Percentiles rank a stretch among this genome's conserved stretches.
Evolutionary conservation across 2,329 filamentous ascomycete species (phyloP).

Genomic region (Aspergillus quadricinctus): DNA sequence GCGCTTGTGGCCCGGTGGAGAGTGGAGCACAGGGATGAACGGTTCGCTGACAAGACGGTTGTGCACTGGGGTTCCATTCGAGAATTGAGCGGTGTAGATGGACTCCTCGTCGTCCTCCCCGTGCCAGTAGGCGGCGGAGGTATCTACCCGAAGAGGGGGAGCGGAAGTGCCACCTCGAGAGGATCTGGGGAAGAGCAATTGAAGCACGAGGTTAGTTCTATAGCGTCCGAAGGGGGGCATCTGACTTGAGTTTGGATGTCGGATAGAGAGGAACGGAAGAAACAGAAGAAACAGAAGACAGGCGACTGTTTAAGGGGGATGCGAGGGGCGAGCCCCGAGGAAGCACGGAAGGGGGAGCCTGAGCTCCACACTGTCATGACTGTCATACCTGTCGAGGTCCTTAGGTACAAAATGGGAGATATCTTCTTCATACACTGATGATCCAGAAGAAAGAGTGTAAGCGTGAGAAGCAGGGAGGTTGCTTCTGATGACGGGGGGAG

Average conservation of each 20-base stretch:
- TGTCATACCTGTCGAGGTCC: constrained; percentile 39
- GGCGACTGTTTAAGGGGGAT: constrained; percentile 1
- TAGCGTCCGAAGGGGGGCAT: constrained; percentile 10
- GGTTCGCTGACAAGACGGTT: constrained; percentile 42
- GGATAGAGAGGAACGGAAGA: constrained; percentile 2
- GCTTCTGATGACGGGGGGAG: not conserved
- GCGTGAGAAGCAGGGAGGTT: constrained; percentile 12
- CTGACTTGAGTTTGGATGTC: constrained; percentile 1
- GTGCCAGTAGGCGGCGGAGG: constrained; percentile 21
- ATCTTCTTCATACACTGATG: constrained; percentile 24
- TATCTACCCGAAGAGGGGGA: constrained; percentile 30
- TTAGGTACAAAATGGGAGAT: constrained; percentile 30
- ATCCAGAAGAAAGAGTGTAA: constrained; percentile 21
- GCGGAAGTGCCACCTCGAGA: constrained; percentile 35
- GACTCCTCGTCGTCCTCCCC: constrained; percentile 25
- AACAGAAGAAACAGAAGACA: not conserved
- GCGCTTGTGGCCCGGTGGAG: constrained; percentile 50
- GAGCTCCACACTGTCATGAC: constrained; percentile 21
- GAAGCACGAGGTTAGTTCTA: constrained; percentile 24
- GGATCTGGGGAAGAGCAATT: constrained; percentile 30
- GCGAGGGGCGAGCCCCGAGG: constrained; percentile 1
- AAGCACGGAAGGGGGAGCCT: constrained; percentile 4
- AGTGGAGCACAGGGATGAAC: constrained; percentile 63
- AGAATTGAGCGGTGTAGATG: constrained; percentile 23
- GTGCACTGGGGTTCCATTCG: constrained; percentile 37